Conservation (phyloP, 2,329 filamentous ascomycete species). For the Hypomyces perniciosus region DNA sequence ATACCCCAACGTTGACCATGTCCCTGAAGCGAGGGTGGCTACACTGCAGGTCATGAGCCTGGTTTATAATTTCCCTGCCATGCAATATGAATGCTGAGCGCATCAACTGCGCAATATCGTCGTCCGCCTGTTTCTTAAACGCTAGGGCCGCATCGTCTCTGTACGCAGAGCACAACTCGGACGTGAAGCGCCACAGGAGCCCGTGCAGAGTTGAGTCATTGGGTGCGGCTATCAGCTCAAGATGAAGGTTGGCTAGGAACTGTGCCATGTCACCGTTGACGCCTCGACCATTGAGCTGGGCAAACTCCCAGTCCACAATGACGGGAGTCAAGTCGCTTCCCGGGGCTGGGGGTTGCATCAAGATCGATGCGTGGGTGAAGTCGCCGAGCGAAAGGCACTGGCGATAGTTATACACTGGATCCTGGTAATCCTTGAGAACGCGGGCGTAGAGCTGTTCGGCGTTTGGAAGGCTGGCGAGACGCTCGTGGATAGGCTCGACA, state of each 20-base stretch:
- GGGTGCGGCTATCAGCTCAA: slow-evolving; percentile 7
- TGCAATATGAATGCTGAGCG: slow-evolving; percentile 15
- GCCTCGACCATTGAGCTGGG: slow-evolving; percentile 14
- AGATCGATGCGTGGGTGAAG: slow-evolving; percentile 16
- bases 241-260: slow-evolving; percentile 9
- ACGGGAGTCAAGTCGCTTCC: slow-evolving; percentile 10
- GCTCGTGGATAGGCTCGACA: slow-evolving; percentile 12
- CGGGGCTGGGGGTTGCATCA: slow-evolving; percentile 6
- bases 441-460: slow-evolving; percentile 8
- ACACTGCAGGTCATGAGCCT: slow-evolving; percentile 13
- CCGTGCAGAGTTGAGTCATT: not conserved
- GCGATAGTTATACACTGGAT: slow-evolving; percentile 4
- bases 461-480: slow-evolving; percentile 8
- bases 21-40: slow-evolving; percentile 3
- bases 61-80: slow-evolving; percentile 16
- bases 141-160: slow-evolving; percentile 4
- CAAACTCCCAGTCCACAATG: slow-evolving; percentile 19
- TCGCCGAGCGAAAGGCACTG: slow-evolving; percentile 15
- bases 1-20: slow-evolving; percentile 13
- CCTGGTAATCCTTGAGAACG: slow-evolving; percentile 9
- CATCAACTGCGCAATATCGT: slow-evolving; percentile 11
- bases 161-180: slow-evolving; percentile 13
- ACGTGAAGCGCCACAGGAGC: slow-evolving; percentile 7
- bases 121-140: not conserved
- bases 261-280: slow-evolving; percentile 18